phyloP scores from a whole-genome alignment of 2,329 filamentous ascomycete genomes.

The Xylaria sp. region DNA sequence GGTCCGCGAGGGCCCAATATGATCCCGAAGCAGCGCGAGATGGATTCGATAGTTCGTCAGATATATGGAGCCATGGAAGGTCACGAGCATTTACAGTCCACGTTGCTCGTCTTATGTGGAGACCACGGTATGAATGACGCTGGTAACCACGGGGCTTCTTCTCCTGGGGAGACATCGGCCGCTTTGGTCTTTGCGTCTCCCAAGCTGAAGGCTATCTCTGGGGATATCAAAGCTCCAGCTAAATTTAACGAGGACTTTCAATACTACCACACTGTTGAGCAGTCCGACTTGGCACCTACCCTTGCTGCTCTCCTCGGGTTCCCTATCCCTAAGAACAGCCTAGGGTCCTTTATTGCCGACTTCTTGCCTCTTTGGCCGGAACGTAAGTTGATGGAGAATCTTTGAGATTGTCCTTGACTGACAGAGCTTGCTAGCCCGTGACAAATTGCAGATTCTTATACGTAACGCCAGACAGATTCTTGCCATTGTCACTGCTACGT shows the following conservation, averaged over 20 bases:
- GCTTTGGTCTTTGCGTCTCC: slow-evolving; percentile 92
- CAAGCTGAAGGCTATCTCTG: slow-evolving; percentile 72
- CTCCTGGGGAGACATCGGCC: slow-evolving; percentile 91
- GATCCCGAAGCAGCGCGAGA: slow-evolving; percentile 91
- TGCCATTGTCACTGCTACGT: slow-evolving; percentile 79
- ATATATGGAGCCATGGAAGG: slow-evolving; percentile 82
- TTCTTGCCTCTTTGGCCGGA: slow-evolving; percentile 81
- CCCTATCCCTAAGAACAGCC: slow-evolving; percentile 87
- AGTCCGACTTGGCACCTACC: slow-evolving; percentile 93
- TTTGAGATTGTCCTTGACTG: slow-evolving; percentile 10
- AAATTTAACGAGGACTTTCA: slow-evolving; percentile 76
- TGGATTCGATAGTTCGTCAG: slow-evolving; percentile 83
- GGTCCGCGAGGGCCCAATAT: slow-evolving; percentile 90
- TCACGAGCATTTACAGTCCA: slow-evolving; percentile 76
- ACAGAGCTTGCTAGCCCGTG: slow-evolving; percentile 45
- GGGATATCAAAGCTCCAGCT: slow-evolving; percentile 62
- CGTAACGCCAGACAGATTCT: slow-evolving; percentile 86
- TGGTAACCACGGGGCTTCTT: slow-evolving; percentile 95
- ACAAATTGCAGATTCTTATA: slow-evolving; percentile 72
- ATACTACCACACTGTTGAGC: slow-evolving; percentile 87
- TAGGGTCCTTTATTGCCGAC: slow-evolving; percentile 85
- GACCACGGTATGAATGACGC: slow-evolving; percentile 99
- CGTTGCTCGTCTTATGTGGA: slow-evolving; percentile 86
- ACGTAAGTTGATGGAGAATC: slow-evolving; percentile 56
- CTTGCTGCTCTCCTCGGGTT: slow-evolving; percentile 88